A percentile compares a stretch with the other conserved stretches of the same genome.
These are phyloP conservation scores for Diaporthe vaccinii DNA, from an alignment of 2,329 filamentous ascomycete genomes.

Conservation along the genomic window DNA sequence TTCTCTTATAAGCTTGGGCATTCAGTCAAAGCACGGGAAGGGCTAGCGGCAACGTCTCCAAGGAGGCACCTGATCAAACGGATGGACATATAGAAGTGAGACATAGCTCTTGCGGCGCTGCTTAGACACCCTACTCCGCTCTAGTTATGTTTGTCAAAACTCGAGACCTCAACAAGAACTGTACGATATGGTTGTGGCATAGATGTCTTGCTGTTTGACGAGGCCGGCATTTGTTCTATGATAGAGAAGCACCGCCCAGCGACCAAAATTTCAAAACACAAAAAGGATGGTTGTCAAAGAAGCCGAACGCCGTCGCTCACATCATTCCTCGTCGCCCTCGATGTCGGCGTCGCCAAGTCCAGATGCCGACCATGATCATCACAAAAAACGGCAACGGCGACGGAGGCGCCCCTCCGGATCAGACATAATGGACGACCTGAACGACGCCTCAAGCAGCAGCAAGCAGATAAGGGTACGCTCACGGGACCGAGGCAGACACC, in stretches of 20 bases:
- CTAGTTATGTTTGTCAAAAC: not conserved
- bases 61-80: not conserved
- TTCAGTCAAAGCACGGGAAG: slow-evolving; percentile 6
- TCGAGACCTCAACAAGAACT: not conserved
- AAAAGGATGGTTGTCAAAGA: slow-evolving; percentile 6
- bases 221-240: not conserved
- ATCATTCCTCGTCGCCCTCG: not conserved
- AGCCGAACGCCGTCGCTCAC: not conserved
- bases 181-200: slow-evolving; percentile 21
- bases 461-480: slow-evolving; percentile 15
- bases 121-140: not conserved
- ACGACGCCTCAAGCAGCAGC: not conserved
- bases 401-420: slow-evolving; percentile 21
- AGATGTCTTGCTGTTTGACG: not conserved
- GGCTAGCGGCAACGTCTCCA: slow-evolving; percentile 1
- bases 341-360: not conserved
- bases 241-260: not conserved
- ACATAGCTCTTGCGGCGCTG: not conserved
- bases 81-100: slow-evolving; percentile 18
- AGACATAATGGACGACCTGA: not conserved
- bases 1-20: slow-evolving; percentile 21
- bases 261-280: not conserved
- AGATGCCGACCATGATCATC: not conserved
- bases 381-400: not conserved
- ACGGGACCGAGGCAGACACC: slow-evolving; percentile 22